phyloP scores from a whole-genome alignment of 78 protist genomes.

The Goniomonas avonlea region DNA sequence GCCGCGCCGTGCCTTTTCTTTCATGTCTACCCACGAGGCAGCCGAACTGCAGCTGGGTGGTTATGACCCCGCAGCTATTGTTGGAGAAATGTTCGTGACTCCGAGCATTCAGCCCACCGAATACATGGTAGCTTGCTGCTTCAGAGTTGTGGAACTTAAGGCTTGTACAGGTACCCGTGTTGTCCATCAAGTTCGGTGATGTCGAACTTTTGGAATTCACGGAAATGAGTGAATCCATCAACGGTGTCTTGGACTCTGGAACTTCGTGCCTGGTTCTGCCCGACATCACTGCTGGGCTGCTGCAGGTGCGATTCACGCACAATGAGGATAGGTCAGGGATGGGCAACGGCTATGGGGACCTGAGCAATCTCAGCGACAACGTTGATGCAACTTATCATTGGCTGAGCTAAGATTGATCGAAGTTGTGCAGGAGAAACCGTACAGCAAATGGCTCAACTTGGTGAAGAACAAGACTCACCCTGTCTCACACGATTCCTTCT shows the following conservation, averaged over 20 bases:
- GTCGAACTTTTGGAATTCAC: background rate
- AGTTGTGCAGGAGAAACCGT: background rate
- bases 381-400: too few species aligned
- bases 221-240: background rate
- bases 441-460: background rate
- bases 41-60: constrained; percentile 21
- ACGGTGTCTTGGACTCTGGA: constrained; percentile 12
- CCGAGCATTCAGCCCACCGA: constrained; percentile 1
- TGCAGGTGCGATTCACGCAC: too few species aligned
- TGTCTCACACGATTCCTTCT: background rate
- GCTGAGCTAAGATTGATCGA: too few species aligned
- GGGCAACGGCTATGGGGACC: too few species aligned
- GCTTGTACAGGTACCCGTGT: too few species aligned
- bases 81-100: constrained; percentile 6
- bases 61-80: constrained; percentile 1
- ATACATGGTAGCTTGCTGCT: constrained; percentile 19
- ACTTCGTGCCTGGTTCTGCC: constrained; percentile 26
- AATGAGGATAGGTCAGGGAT: too few species aligned
- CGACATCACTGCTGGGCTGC: too few species aligned
- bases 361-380: too few species aligned
- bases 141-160: too few species aligned
- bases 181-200: constrained; percentile 10
- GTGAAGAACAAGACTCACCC: background rate
- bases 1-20: constrained; percentile 24
- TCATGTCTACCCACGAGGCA: constrained; percentile 13